Conservation (phyloP, 345 rosid species). For the Hibiscus trionum region DNA sequence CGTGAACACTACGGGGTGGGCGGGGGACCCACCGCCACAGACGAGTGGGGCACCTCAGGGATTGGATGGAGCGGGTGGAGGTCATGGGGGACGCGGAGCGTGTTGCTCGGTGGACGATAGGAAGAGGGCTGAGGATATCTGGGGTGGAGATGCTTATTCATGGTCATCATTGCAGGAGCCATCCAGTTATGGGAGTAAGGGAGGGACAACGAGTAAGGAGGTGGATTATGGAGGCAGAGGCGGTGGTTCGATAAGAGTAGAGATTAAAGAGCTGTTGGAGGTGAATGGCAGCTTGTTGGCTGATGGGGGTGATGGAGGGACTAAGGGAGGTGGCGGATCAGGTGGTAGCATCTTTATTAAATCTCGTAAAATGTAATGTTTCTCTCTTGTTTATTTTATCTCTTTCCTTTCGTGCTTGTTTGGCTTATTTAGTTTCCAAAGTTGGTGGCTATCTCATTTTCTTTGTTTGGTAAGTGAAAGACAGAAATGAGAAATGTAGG, state of each 20-base stretch:
- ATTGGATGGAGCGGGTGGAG: slow-evolving; percentile 87
- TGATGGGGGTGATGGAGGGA: slow-evolving; percentile 66
- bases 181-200: slow-evolving; percentile 78
- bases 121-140: slow-evolving; percentile 85
- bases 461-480: neutral
- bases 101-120: slow-evolving; percentile 51
- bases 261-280: slow-evolving; percentile 35
- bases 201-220: slow-evolving; percentile 80
- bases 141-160: slow-evolving; percentile 99
- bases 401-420: slow-evolving; percentile 9
- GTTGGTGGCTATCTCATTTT: neutral
- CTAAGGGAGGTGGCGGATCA: slow-evolving; percentile 92
- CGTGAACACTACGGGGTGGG: slow-evolving; percentile 77
- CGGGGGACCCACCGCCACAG: slow-evolving; percentile 81
- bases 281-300: slow-evolving; percentile 71
- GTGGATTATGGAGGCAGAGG: slow-evolving; percentile 92
- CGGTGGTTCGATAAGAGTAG: slow-evolving; percentile 68
- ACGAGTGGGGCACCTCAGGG: slow-evolving; percentile 96
- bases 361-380: slow-evolving; percentile 74
- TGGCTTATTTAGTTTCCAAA: slow-evolving; percentile 11
- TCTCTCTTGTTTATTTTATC: slow-evolving; percentile 16
- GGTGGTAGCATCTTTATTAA: slow-evolving; percentile 79
- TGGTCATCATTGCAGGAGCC: slow-evolving; percentile 82
- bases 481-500: neutral
- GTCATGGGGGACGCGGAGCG: slow-evolving; percentile 98